These are phyloP conservation scores for Letharia lupina DNA, from an alignment of 495 filamentous ascomycete genomes.

Conservation along the genomic window DNA sequence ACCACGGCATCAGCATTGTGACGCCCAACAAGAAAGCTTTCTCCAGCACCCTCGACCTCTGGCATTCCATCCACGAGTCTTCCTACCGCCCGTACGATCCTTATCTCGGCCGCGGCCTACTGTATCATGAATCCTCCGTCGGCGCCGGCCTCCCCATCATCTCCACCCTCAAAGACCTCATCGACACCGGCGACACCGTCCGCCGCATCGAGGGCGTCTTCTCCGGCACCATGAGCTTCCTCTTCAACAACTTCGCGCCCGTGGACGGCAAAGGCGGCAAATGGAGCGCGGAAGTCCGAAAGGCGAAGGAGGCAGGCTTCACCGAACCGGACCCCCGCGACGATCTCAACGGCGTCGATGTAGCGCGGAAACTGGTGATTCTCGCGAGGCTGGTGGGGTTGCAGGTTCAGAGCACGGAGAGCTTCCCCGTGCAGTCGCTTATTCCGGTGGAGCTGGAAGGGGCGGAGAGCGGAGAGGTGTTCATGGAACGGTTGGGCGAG, in stretches of 20 bases:
- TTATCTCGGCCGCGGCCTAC: constrained; percentile 51
- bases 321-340: constrained; percentile 95
- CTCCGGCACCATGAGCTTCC: constrained; percentile 89
- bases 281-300: constrained; percentile 80
- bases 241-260: constrained; percentile 91
- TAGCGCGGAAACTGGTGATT: constrained; percentile 94
- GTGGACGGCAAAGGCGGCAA: constrained; percentile 55
- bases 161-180: constrained; percentile 79
- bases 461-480: constrained; percentile 66
- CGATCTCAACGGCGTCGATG: constrained; percentile 92
- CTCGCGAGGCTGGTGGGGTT: constrained; percentile 76
- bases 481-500: constrained; percentile 63
- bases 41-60: constrained; percentile 63
- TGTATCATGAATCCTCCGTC: constrained; percentile 90
- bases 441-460: constrained; percentile 77
- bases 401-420: constrained; percentile 63
- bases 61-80: constrained; percentile 69
- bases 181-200: constrained; percentile 82
- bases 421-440: constrained; percentile 84
- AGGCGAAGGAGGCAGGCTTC: constrained; percentile 90
- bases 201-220: constrained; percentile 91
- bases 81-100: constrained; percentile 35
- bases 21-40: constrained; percentile 99
- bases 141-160: constrained; percentile 89
- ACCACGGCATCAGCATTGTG: constrained; percentile 74